phyloP scores from a whole-genome alignment of 768 basidiomycete genomes.

The Sporobolomyces pararoseus region DNA sequence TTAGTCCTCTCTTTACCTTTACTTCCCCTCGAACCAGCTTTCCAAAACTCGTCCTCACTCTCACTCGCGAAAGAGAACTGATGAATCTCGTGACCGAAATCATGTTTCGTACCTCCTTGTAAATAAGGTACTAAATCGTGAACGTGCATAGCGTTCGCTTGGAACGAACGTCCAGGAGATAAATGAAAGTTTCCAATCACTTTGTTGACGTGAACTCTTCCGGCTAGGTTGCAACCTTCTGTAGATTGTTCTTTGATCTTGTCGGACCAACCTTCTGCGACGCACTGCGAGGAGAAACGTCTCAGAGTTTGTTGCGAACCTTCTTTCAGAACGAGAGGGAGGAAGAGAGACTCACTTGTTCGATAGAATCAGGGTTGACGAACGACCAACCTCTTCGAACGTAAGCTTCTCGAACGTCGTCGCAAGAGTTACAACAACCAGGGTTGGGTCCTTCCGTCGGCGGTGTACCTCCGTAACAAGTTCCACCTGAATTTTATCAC shows the following conservation, averaged over 20 bases:
- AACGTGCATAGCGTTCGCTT: constrained; percentile 69
- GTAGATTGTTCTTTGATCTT: constrained; percentile 84
- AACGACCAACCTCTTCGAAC: constrained; percentile 94
- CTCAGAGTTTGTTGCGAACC: not conserved
- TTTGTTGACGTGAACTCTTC: constrained; percentile 90
- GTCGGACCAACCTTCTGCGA: constrained; percentile 89
- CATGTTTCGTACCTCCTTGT: constrained; percentile 78
- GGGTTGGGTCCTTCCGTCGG: constrained; percentile 49
- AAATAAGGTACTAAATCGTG: constrained; percentile 94
- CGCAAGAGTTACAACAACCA: constrained; percentile 95
- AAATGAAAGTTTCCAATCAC: constrained; percentile 63
- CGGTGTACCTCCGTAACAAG: constrained; percentile 86
- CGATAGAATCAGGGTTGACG: constrained; percentile 78
- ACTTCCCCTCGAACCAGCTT: constrained; percentile 14
- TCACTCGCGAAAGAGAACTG: constrained; percentile 67
- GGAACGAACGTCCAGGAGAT: constrained; percentile 93
- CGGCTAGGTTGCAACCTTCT: constrained; percentile 91
- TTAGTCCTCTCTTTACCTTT: constrained; percentile 47
- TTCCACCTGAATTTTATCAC: constrained; percentile 78
- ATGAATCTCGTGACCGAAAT: constrained; percentile 86
- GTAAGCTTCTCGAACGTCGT: constrained; percentile 87
- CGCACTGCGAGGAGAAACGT: constrained; percentile 60
- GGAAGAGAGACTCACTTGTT: constrained; percentile 61
- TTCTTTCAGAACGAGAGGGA: not conserved
- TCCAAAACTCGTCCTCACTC: constrained; percentile 43